Percentiles rank a stretch among this genome's conserved stretches.
Evolutionary conservation across 495 filamentous ascomycete genomes (phyloP).

Genomic region (Podospora pseudoanserina): DNA sequence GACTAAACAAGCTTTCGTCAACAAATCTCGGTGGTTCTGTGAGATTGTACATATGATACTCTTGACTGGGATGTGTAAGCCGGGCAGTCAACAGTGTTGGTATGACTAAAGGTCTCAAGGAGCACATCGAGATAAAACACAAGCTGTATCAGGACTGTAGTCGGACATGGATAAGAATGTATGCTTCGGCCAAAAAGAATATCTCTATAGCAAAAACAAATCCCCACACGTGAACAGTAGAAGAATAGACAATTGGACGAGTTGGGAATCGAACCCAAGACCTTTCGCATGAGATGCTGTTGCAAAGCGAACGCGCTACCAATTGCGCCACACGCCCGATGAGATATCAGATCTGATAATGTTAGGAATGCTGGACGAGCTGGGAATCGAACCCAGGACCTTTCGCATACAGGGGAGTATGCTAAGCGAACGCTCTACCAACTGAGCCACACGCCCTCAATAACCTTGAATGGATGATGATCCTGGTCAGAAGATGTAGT

Average conservation of each 20-base stretch:
- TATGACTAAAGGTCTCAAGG: no score
- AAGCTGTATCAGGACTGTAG: no score
- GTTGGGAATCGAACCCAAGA: slow-evolving; percentile 6
- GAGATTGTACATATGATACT: no score
- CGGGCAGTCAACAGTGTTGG: no score
- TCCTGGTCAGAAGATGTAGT: background rate
- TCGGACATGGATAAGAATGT: no score
- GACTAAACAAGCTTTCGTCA: background rate
- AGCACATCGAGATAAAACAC: no score
- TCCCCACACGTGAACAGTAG: no score
- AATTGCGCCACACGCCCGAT: slow-evolving; percentile 3
- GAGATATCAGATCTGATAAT: background rate
- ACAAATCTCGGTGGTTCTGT: no score
- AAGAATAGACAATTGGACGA: background rate
- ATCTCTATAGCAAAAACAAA: no score
- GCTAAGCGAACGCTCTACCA: background rate
- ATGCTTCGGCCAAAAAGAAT: no score
- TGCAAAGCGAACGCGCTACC: slow-evolving; percentile 6
- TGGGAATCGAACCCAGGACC: slow-evolving; percentile 17
- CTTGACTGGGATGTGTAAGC: no score
- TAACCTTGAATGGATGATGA: background rate
- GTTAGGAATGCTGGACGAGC: slow-evolving; percentile 5
- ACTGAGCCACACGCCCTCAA: slow-evolving; percentile 6
- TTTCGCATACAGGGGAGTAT: slow-evolving; percentile 5
- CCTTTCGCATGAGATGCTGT: background rate